Conservation (phyloP, 139 green algal genomes). For the Chlamydomonas urium region DNA sequence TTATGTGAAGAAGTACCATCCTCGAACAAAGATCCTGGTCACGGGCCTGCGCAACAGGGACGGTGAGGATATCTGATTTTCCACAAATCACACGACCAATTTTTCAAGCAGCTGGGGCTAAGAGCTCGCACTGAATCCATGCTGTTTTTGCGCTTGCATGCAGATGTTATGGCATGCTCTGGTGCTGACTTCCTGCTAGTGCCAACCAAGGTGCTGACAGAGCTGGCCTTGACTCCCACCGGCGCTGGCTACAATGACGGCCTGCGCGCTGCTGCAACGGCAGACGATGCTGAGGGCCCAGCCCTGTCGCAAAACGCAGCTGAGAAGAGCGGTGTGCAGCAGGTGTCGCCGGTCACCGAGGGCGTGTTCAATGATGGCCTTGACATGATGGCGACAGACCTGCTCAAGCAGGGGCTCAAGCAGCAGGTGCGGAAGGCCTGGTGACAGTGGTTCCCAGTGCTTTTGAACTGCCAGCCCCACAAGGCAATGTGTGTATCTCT, state of each 20-base stretch:
- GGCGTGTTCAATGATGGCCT: conserved; percentile 14
- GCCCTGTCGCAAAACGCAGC: not conserved
- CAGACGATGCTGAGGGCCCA: not conserved
- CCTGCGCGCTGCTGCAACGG: conserved; percentile 18
- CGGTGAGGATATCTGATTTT: conserved; percentile 24
- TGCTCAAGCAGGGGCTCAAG: not conserved
- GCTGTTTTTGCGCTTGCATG: not conserved
- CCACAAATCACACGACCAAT: too few species aligned
- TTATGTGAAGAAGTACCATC: conserved; percentile 58
- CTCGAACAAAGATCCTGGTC: conserved; percentile 77
- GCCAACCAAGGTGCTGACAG: conserved; percentile 41
- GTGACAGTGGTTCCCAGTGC: too few species aligned
- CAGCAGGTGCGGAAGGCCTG: too few species aligned
- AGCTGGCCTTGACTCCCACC: conserved; percentile 45
- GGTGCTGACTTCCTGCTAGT: conserved; percentile 76
- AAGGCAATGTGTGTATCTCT: too few species aligned
- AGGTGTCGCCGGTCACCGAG: conserved; percentile 8
- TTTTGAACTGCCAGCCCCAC: too few species aligned
- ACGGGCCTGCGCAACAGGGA: conserved; percentile 65
- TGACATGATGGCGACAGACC: conserved; percentile 4
- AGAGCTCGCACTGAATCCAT: not conserved
- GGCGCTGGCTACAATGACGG: conserved; percentile 67
- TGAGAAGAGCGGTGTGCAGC: not conserved
- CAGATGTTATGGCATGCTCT: conserved; percentile 55
- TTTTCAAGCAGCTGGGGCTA: too few species aligned